A percentile compares a stretch with the other conserved stretches of the same genome.
Conservation (phyloP, 2,329 filamentous ascomycete species). For the Neofusicoccum umdonicola region DNA sequence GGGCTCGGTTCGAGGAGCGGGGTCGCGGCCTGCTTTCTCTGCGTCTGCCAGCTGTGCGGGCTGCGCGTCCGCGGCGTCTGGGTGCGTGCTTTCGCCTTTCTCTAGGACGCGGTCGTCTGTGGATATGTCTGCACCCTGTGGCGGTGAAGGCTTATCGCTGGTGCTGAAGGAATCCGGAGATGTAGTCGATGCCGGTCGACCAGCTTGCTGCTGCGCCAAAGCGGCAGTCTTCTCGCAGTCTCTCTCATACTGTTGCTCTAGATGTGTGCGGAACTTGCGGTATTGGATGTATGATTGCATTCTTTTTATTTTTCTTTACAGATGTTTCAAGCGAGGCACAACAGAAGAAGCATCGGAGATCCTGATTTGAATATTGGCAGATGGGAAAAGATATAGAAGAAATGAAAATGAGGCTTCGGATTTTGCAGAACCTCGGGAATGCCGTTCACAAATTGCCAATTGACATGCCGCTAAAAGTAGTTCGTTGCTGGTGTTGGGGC, state of each 20-base stretch:
- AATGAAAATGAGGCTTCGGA: no score
- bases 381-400: no score
- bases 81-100: background rate
- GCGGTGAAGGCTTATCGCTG: background rate
- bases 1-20: background rate
- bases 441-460: background rate
- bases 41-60: background rate
- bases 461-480: background rate
- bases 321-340: no score
- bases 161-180: no score
- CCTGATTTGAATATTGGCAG: no score
- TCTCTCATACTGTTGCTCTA: slow-evolving; percentile 19
- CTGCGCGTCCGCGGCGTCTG: no score
- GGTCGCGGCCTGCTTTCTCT: no score
- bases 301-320: background rate
- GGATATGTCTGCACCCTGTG: background rate
- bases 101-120: background rate
- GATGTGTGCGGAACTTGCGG: slow-evolving; percentile 21
- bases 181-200: no score
- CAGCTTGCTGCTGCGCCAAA: background rate
- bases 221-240: slow-evolving; percentile 16
- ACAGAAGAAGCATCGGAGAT: no score
- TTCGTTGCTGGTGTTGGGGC: background rate
- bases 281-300: slow-evolving; percentile 31
- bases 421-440: no score